Evolutionary conservation across 805 yeast genomes (phyloP).

Genomic region (Ogataea neopini): DNA sequence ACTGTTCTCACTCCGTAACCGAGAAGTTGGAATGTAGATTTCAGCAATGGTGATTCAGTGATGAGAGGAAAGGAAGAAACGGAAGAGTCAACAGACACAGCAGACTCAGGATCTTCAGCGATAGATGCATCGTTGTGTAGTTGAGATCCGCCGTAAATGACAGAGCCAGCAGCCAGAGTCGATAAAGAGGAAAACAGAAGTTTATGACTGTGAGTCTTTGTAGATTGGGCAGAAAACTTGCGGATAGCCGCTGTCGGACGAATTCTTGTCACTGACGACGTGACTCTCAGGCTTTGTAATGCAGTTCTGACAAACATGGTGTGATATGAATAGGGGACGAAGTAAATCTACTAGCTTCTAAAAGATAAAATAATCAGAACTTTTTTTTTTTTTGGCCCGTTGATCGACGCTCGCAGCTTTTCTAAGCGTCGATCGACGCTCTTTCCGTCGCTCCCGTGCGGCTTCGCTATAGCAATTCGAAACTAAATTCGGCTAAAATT

Average conservation of each 20-base stretch:
- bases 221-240: background rate
- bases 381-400: no score
- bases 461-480: background rate
- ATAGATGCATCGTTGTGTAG: conserved; percentile 17
- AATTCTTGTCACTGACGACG: background rate
- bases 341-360: no score
- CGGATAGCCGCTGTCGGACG: background rate
- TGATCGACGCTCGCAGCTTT: no score
- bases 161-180: conserved; percentile 4
- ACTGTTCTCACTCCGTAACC: conserved; percentile 86
- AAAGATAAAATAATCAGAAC: no score
- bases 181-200: conserved; percentile 1
- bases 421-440: conserved; percentile 1
- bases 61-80: conserved; percentile 33
- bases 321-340: background rate
- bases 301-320: background rate
- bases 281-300: background rate
- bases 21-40: conserved; percentile 49
- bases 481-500: conserved; percentile 7
- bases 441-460: background rate
- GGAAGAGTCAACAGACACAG: conserved; percentile 28
- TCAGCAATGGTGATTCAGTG: conserved; percentile 20
- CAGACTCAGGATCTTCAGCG: conserved; percentile 9
- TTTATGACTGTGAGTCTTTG: background rate
- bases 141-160: background rate